phyloP scores from a whole-genome alignment of 2,329 filamentous ascomycete species.

The Nemania serpens region DNA sequence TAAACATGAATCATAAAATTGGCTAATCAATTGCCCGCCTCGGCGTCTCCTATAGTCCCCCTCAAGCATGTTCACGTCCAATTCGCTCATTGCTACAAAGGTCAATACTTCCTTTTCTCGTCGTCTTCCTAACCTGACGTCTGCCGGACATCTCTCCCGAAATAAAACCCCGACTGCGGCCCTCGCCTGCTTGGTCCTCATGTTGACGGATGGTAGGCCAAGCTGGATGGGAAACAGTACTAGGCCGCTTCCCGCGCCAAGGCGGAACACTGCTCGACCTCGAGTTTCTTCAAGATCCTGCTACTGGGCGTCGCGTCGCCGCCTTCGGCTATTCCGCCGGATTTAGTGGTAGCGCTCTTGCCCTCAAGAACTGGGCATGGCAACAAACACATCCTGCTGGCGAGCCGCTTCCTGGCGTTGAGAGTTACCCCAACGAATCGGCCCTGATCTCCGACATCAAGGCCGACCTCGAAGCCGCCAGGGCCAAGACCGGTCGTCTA shows the following conservation, averaged over 20 bases:
- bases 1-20: not conserved
- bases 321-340: slow-evolving; percentile 78
- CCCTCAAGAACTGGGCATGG: slow-evolving; percentile 81
- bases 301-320: slow-evolving; percentile 70
- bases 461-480: slow-evolving; percentile 68
- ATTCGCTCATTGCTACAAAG: slow-evolving; percentile 77
- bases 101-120: slow-evolving; percentile 30
- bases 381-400: slow-evolving; percentile 71
- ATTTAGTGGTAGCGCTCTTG: slow-evolving; percentile 74
- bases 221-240: slow-evolving; percentile 76
- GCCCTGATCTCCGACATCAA: slow-evolving; percentile 76
- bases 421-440: slow-evolving; percentile 74
- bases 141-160: no score
- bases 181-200: not conserved
- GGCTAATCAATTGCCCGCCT: slow-evolving; percentile 7
- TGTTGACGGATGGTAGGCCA: slow-evolving; percentile 48
- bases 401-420: slow-evolving; percentile 67
- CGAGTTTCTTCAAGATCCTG: slow-evolving; percentile 77
- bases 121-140: no score
- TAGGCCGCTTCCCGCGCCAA: slow-evolving; percentile 78
- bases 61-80: slow-evolving; percentile 71
- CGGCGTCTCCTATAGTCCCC: slow-evolving; percentile 50
- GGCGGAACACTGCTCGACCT: slow-evolving; percentile 81
- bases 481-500: slow-evolving; percentile 64
- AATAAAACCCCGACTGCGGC: no score